These are phyloP conservation scores for Stylosanthes scabra DNA, from an alignment of 331 rosid species.

Conservation along the genomic window DNA sequence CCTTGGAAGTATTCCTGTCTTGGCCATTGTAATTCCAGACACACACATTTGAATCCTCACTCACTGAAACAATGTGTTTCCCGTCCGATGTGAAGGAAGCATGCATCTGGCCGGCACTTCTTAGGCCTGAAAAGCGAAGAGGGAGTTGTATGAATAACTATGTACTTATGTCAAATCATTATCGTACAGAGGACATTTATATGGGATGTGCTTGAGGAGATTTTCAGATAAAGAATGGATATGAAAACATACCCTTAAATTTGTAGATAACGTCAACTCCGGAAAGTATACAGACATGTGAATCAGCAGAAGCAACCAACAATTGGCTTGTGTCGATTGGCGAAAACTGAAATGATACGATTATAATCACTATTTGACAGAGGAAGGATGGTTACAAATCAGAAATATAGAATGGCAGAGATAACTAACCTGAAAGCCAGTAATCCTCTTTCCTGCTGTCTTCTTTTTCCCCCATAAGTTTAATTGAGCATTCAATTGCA, in stretches of 20 bases:
- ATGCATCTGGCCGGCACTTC: slow-evolving; percentile 60
- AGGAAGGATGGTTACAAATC: slow-evolving; percentile 24
- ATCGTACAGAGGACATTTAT: neutral
- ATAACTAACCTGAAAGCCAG: slow-evolving; percentile 78
- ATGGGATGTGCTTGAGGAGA: slow-evolving; percentile 6
- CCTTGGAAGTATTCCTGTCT: slow-evolving; percentile 52
- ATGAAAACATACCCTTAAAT: slow-evolving; percentile 57
- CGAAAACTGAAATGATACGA: slow-evolving; percentile 57
- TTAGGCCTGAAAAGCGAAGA: slow-evolving; percentile 51
- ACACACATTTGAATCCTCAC: slow-evolving; percentile 69
- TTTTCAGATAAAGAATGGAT: slow-evolving; percentile 21
- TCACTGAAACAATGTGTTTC: slow-evolving; percentile 65
- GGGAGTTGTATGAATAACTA: slow-evolving; percentile 15
- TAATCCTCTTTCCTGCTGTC: slow-evolving; percentile 71
- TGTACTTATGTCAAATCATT: neutral
- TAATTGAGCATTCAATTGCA: slow-evolving; percentile 65
- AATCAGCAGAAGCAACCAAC: slow-evolving; percentile 77
- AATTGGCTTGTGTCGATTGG: slow-evolving; percentile 63
- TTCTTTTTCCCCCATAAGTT: slow-evolving; percentile 76
- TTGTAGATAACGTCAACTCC: slow-evolving; percentile 64
- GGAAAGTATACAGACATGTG: slow-evolving; percentile 56
- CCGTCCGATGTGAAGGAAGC: slow-evolving; percentile 76
- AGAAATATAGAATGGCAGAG: slow-evolving; percentile 15
- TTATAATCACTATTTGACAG: slow-evolving; percentile 24
- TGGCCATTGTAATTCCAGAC: slow-evolving; percentile 65